Evolutionary conservation across 495 filamentous ascomycete species (phyloP), one percentile per base, ranked within the genome.

Genomic region (Hypoxylon fuscum): DNA sequence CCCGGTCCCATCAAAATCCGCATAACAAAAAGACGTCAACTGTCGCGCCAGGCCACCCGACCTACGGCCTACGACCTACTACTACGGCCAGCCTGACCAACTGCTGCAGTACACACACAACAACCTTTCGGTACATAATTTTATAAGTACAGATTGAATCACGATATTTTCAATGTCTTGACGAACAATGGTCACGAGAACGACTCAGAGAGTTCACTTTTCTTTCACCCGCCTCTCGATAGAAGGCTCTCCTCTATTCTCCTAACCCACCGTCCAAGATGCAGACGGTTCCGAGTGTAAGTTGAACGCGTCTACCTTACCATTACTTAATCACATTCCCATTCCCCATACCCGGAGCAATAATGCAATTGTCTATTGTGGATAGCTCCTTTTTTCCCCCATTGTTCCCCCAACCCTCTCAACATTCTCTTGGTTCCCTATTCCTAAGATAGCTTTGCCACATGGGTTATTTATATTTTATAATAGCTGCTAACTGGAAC

Each of bases 251-350:
- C 69, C 68, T 71, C 71, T 71, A 59, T 73, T 71, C 68, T 74
- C 68, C 68, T 75, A 72, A 72, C 66, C 58, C 59, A n/a, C 58
- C 73, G 68, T 68, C 67, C 68, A 81, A 69, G 66, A 87, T 87
- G 85, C 84, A 86, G 79, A 81, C 84, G 35, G 76, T 87, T 72
- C 84, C 85, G 67, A 87, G 82, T 77, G 85, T 87, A 80, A 84
- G 85, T 85, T 12, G 5, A 54, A 49, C 53, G 42, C 53, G 22
- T 57, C 47, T 34, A 18, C 25, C 27, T 20, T 34, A 17, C 40
- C 55, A 18, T 43, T 34, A 15, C 23, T 18, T 23, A 50, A 20
- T 15, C 2, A 5, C 37, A 12, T n/a, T 25, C 34, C 44, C 31
- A 63, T 46, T 27, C 25, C 38, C 47, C 9, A 15, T 23, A 9